phyloP scores from a whole-genome alignment of 768 basidiomycete species.

The Termitomyces heimii region DNA sequence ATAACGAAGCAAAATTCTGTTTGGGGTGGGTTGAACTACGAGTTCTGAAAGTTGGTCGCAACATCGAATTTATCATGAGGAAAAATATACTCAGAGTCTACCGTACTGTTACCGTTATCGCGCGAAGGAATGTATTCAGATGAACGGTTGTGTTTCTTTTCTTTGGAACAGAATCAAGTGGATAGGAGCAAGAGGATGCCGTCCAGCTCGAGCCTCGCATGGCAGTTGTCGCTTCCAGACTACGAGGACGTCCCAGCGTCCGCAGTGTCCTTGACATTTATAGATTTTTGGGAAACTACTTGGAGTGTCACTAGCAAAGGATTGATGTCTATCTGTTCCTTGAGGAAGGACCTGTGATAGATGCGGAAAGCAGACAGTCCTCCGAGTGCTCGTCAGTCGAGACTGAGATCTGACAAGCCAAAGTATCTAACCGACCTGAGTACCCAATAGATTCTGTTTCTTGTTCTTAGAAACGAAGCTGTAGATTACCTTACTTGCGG shows the following conservation, averaged over 20 bases:
- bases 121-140: neutral
- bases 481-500: neutral
- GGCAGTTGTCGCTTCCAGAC: constrained; percentile 2
- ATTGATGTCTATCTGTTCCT: constrained; percentile 29
- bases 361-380: constrained; percentile 52
- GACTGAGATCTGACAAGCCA: neutral
- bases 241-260: neutral
- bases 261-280: constrained; percentile 4
- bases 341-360: constrained; percentile 53
- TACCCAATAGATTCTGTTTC: constrained; percentile 1
- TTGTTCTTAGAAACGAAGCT: constrained; percentile 2
- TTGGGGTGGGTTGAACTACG: constrained; percentile 41
- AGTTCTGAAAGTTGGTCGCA: constrained; percentile 17
- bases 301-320: constrained; percentile 33
- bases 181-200: constrained; percentile 31
- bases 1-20: constrained; percentile 42
- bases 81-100: constrained; percentile 1
- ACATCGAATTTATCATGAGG: neutral
- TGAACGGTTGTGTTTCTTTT: constrained; percentile 16
- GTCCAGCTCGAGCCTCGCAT: constrained; percentile 14
- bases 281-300: constrained; percentile 43
- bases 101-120: neutral
- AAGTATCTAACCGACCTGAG: constrained; percentile 1
- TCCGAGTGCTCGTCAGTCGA: constrained; percentile 26
- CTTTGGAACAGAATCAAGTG: constrained; percentile 16